Conservation (phyloP, 352 stramenopile species). For the Globisporangium irregulare region DNA sequence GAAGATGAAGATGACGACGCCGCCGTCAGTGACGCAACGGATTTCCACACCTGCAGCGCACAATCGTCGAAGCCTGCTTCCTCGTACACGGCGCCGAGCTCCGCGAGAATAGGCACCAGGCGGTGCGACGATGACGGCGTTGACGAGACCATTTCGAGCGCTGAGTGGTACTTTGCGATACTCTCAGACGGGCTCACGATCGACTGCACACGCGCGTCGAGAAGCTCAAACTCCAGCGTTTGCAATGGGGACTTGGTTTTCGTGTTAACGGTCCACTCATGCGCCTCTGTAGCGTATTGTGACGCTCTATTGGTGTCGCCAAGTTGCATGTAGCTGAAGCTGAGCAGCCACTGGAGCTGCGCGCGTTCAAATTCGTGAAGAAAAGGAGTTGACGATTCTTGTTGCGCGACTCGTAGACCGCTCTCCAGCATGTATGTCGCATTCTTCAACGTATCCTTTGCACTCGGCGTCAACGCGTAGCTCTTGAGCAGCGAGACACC, state of each 20-base stretch:
- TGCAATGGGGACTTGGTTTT: conserved; percentile 9
- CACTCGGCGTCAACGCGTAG: conserved; percentile 18
- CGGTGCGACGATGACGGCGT: conserved; percentile 12
- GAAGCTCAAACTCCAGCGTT: conserved; percentile 23
- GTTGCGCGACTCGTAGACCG: conserved; percentile 30
- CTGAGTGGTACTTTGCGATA: conserved; percentile 32
- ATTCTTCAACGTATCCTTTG: conserved; percentile 12
- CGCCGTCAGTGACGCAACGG: conserved; percentile 21
- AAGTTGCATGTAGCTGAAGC: conserved; percentile 21
- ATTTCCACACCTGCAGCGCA: conserved; percentile 68
- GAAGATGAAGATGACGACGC: neutral
- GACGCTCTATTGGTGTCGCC: conserved; percentile 18
- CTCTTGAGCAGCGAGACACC: conserved; percentile 48
- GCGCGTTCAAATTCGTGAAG: conserved; percentile 19
- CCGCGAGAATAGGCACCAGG: conserved; percentile 46
- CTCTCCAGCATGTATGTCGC: conserved; percentile 34
- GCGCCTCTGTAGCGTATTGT: conserved; percentile 18
- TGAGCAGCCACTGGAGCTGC: conserved; percentile 46
- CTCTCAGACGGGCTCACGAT: conserved; percentile 23
- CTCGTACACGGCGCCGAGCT: conserved; percentile 61
- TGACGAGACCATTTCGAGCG: conserved; percentile 12
- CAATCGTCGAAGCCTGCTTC: conserved; percentile 35
- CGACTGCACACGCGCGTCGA: conserved; percentile 46
- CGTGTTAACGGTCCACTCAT: conserved; percentile 23
- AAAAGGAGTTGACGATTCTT: neutral